phyloP scores from a whole-genome alignment of 345 rosid genomes.

The Atalantia buxifolia region DNA sequence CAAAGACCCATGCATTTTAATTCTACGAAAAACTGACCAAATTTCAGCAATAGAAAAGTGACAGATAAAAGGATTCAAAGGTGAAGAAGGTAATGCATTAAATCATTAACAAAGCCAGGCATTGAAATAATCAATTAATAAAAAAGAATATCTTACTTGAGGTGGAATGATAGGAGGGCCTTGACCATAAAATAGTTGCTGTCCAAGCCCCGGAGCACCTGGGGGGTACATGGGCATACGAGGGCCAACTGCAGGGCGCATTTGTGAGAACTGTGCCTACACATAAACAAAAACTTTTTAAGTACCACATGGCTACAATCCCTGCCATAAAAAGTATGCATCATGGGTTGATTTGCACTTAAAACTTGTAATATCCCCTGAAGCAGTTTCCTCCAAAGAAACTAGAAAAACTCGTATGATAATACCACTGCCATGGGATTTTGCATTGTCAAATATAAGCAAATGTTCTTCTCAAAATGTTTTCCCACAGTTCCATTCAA shows the following conservation, averaged over 20 bases:
- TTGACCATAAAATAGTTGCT: slow-evolving; percentile 83
- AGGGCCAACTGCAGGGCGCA: slow-evolving; percentile 79
- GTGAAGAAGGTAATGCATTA: not conserved
- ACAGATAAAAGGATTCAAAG: not conserved
- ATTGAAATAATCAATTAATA: not conserved
- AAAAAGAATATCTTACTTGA: slow-evolving; percentile 43
- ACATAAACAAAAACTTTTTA: not conserved
- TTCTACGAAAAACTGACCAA: not conserved
- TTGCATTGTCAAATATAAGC: not conserved
- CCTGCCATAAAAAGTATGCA: not conserved
- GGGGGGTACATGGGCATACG: slow-evolving; percentile 83
- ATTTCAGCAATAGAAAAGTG: not conserved
- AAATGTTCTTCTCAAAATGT: not conserved
- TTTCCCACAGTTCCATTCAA: no score
- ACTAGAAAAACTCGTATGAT: not conserved
- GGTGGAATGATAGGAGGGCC: slow-evolving; percentile 77
- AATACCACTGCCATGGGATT: not conserved
- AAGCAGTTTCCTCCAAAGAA: not conserved
- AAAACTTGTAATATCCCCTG: not conserved
- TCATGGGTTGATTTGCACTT: not conserved
- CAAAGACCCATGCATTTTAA: not conserved
- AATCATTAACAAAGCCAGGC: not conserved
- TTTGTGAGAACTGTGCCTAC: slow-evolving; percentile 89
- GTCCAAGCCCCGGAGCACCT: slow-evolving; percentile 76
- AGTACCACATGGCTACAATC: not conserved